Evolutionary conservation across 345 rosid genomes (phyloP).

Genomic region (Alliaria petiolata): DNA sequence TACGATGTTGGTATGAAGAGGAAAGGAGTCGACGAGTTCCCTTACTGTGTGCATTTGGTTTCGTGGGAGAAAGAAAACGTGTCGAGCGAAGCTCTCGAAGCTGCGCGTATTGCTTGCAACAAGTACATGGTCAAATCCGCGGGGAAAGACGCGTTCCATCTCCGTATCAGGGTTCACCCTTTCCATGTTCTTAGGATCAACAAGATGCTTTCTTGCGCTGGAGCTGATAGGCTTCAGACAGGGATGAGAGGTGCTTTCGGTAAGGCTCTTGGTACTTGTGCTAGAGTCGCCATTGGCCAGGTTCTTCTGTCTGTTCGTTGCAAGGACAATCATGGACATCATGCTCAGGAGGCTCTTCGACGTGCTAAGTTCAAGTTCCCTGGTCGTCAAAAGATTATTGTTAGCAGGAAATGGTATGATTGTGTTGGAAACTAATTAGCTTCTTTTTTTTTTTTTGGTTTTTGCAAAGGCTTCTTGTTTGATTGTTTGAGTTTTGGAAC

Average conservation of each 20-base stretch:
- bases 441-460: background rate
- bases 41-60: conserved; percentile 56
- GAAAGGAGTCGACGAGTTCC: conserved; percentile 54
- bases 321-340: conserved; percentile 43
- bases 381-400: conserved; percentile 57
- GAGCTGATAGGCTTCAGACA: conserved; percentile 62
- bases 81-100: conserved; percentile 59
- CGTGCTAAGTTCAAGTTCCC: conserved; percentile 61
- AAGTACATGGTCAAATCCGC: conserved; percentile 55
- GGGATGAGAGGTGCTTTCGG: conserved; percentile 64
- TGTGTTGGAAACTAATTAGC: background rate
- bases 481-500: conserved; percentile 8
- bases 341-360: conserved; percentile 58
- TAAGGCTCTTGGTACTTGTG: conserved; percentile 51
- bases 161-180: conserved; percentile 53
- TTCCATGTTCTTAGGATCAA: conserved; percentile 54
- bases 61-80: conserved; percentile 61
- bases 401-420: conserved; percentile 52
- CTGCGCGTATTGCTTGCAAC: conserved; percentile 56
- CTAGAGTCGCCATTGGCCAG: conserved; percentile 50
- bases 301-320: conserved; percentile 52
- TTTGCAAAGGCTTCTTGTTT: background rate
- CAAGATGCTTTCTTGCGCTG: conserved; percentile 69
- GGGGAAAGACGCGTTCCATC: conserved; percentile 54
- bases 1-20: conserved; percentile 64